Conservation (phyloP, 1,284 basidiomycete genomes). For the Veloboletus limbatus region DNA sequence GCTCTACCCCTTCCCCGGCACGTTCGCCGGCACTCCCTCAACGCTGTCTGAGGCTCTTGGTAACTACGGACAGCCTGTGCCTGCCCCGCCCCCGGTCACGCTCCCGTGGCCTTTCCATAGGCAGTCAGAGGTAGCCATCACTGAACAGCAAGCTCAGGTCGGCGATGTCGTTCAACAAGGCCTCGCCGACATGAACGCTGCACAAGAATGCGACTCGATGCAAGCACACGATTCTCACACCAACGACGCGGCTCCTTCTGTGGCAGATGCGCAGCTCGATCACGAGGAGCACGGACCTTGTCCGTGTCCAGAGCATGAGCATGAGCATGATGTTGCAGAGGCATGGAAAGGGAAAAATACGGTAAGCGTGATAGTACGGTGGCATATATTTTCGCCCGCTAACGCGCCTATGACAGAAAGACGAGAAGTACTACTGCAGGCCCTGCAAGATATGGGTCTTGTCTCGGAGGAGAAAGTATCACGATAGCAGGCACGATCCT, state of each 20-base stretch:
- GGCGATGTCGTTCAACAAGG: neutral
- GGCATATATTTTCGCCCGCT: neutral
- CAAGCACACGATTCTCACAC: neutral
- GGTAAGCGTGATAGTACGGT: neutral
- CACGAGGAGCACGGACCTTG: neutral
- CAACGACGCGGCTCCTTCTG: too few relatives aligned
- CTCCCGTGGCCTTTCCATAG: too few relatives aligned
- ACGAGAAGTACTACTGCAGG: neutral
- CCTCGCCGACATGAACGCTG: neutral
- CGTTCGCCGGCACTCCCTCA: neutral
- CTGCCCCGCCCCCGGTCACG: too few relatives aligned
- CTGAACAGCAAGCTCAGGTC: neutral
- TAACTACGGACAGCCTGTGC: neutral
- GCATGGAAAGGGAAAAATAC: too few relatives aligned
- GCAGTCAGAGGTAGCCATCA: neutral
- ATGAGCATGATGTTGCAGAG: neutral
- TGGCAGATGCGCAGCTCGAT: neutral
- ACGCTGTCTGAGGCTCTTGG: neutral
- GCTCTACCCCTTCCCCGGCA: neutral
- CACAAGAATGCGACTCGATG: neutral
- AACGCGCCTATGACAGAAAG: neutral
- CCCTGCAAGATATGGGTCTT: neutral
- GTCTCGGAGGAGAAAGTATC: neutral
- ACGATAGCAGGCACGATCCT: neutral
- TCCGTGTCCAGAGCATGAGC: neutral